A percentile compares a stretch with the other conserved stretches of the same genome.
These are phyloP conservation scores for Wickerhamiella australiensis DNA, from an alignment of 805 yeast species.

Conservation along the genomic window DNA sequence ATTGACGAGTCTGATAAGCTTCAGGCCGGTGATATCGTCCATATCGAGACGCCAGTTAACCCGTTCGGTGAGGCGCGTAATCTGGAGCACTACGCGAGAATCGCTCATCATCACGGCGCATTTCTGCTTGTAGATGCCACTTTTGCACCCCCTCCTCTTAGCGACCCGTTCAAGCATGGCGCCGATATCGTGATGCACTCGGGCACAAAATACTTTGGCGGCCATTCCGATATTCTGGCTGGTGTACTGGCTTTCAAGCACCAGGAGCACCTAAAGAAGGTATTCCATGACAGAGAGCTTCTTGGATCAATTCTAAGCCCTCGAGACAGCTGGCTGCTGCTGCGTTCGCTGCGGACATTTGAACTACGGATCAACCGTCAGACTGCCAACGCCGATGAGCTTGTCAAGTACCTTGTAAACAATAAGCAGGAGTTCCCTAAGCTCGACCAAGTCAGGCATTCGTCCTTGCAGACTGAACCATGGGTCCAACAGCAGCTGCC, in stretches of 20 bases:
- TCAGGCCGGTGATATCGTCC: slow-evolving; percentile 60
- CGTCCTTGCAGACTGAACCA: slow-evolving; percentile 62
- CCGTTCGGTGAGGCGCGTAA: slow-evolving; percentile 64
- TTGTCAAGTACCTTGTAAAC: slow-evolving; percentile 48
- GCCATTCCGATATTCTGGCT: slow-evolving; percentile 85
- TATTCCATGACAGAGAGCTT: slow-evolving; percentile 54
- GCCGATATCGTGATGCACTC: slow-evolving; percentile 89
- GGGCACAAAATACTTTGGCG: slow-evolving; percentile 87
- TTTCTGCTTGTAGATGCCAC: slow-evolving; percentile 66
- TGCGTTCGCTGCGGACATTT: slow-evolving; percentile 72
- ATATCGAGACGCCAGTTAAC: slow-evolving; percentile 62
- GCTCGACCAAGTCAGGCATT: slow-evolving; percentile 48
- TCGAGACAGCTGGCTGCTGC: slow-evolving; percentile 58
- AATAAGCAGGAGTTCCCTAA: slow-evolving; percentile 39
- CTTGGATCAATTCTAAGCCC: slow-evolving; percentile 74
- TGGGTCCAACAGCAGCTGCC: slow-evolving; percentile 56
- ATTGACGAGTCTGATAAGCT: slow-evolving; percentile 35
- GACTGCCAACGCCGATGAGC: slow-evolving; percentile 44
- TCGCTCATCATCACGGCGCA: slow-evolving; percentile 73
- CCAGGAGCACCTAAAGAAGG: slow-evolving; percentile 17
- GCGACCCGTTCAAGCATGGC: slow-evolving; percentile 67
- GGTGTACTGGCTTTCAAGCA: slow-evolving; percentile 45
- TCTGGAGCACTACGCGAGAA: slow-evolving; percentile 47
- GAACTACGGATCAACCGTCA: slow-evolving; percentile 62
- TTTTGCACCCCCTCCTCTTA: slow-evolving; percentile 87